Conservation (phyloP, 495 filamentous ascomycete species). For the Pseudoneurospora amorphoporcata region DNA sequence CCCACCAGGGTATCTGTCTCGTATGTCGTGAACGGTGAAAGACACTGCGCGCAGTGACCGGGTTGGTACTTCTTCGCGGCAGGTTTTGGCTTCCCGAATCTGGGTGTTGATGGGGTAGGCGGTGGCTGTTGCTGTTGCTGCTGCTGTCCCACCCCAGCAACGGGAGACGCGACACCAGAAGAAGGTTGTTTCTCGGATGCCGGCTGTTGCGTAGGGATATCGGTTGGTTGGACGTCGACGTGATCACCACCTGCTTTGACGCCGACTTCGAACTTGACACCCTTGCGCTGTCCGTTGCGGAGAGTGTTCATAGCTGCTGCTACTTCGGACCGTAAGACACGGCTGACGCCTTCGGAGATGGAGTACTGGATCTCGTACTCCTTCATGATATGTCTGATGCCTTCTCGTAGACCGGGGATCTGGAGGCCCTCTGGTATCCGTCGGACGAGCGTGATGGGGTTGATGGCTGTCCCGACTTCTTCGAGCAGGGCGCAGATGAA, state of each 20-base stretch:
- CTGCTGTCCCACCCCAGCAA: slow-evolving; percentile 1
- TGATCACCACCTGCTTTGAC: slow-evolving; percentile 30
- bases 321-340: slow-evolving; percentile 79
- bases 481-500: slow-evolving; percentile 90
- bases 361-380: slow-evolving; percentile 88
- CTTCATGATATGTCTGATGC: slow-evolving; percentile 72
- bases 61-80: slow-evolving; percentile 22
- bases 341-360: slow-evolving; percentile 80
- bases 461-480: slow-evolving; percentile 83
- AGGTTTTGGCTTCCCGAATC: neutral
- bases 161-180: neutral
- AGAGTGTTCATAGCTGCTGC: slow-evolving; percentile 67
- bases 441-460: slow-evolving; percentile 78
- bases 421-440: slow-evolving; percentile 86
- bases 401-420: slow-evolving; percentile 79
- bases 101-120: too few species aligned
- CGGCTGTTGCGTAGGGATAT: slow-evolving; percentile 3
- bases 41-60: slow-evolving; percentile 54
- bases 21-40: slow-evolving; percentile 45
- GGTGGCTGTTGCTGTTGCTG: neutral
- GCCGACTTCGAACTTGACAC: slow-evolving; percentile 76
- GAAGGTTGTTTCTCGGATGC: slow-evolving; percentile 7
- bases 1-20: slow-evolving; percentile 74
- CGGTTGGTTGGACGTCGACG: slow-evolving; percentile 28
- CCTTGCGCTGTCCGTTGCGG: slow-evolving; percentile 63